phyloP scores from a whole-genome alignment of 805 yeast species.

The Teunomyces atbi region DNA sequence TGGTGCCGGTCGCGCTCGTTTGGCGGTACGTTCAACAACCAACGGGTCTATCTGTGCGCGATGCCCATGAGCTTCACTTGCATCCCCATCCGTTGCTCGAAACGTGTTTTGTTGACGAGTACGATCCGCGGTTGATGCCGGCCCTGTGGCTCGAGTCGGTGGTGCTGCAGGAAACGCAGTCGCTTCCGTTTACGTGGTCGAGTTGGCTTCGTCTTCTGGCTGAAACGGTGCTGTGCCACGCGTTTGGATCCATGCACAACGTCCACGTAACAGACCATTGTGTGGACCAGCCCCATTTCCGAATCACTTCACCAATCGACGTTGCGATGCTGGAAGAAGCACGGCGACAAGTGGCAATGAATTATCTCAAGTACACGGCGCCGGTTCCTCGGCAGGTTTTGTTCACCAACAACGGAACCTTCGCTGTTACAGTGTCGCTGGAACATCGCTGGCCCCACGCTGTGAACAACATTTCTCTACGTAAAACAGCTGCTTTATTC shows the following conservation, averaged over 20 bases:
- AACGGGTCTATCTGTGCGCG: not conserved
- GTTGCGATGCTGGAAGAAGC: not conserved
- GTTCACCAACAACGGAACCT: too few species aligned
- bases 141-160: conserved; percentile 20
- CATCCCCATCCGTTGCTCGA: not conserved
- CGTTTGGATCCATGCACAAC: not conserved
- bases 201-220: conserved; percentile 17
- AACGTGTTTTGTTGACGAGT: conserved; percentile 3
- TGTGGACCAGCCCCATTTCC: not conserved
- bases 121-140: conserved; percentile 33
- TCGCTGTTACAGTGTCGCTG: too few species aligned
- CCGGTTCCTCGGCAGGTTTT: too few species aligned
- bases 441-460: too few species aligned
- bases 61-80: not conserved
- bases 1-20: too few species aligned
- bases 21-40: conserved; percentile 4
- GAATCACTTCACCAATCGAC: not conserved
- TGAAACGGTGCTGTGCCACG: not conserved
- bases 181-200: conserved; percentile 31
- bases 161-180: conserved; percentile 7
- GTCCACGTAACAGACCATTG: not conserved
- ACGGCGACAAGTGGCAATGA: too few species aligned
- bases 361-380: too few species aligned
- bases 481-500: not conserved
- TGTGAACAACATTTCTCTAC: too few species aligned